Base-by-base conservation (phyloP, 2,329 filamentous ascomycete genomes). In the Dothistroma pini region DNA sequence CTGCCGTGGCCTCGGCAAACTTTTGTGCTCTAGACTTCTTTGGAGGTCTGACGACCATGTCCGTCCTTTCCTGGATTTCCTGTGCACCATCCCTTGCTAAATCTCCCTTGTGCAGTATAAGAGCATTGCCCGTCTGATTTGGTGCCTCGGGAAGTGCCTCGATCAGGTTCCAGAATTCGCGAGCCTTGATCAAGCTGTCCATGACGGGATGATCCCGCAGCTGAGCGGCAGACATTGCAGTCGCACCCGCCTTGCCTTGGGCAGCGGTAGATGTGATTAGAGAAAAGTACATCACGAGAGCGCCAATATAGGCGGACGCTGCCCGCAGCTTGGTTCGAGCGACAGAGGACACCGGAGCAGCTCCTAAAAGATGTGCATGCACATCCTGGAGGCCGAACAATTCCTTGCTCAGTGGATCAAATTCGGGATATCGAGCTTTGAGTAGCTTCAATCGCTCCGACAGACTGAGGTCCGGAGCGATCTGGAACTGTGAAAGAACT, bases 251-350 rank as follows among this genome's bases (percentile, higher is more conserved):
- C 8, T 81, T 81, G 38, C 80, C 77, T 0, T 79, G 78, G 54
- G 87, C 82, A 1, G 87, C 83, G 0, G 91, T 88, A 0, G 91
- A 96, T 11, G 91, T 91, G n/a, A 99, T 79, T 38, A 97, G 84
- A 41, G 93, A 90, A 75, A 99, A 96, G 76, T 99, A 99, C 86
- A 96, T 93, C 54, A 90, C 88, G 67, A 99, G 81, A 1, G 91
- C 84, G 49, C 90, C 91, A 25, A 97, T 81, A 72, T 99, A 97
- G 62, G 92, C 90, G 5, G 90, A 88, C 44, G 96, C 80, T 11
- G 93, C 86, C 75, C 91, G 87, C 72, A 89, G 88, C 74, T 93
- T 95, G 61, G 91, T 81, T 25, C 67, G 61, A 1, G 66, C 63
- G 25, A 68, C 63, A 8, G 65, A 56, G 4, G 62, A 64, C 4